Conservation (phyloP, 2,329 filamentous ascomycete genomes). For the Fusarium odoratissimum region DNA sequence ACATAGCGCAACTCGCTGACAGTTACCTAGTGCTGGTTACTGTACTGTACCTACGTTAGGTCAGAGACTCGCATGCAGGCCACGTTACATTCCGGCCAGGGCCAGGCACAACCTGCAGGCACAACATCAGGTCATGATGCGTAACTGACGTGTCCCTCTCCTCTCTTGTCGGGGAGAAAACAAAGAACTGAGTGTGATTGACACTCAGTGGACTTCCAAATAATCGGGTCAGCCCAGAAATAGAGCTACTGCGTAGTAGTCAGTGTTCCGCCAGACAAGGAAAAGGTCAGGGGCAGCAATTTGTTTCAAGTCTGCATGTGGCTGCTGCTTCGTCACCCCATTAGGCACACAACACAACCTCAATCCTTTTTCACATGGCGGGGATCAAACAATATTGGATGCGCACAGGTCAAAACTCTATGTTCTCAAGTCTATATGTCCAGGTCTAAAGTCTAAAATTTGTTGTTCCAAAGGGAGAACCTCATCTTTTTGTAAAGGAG, state of each 20-base stretch:
- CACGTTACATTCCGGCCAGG: conserved; percentile 27
- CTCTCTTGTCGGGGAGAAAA: background rate
- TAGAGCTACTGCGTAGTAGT: background rate
- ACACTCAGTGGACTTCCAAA: background rate
- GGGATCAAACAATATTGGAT: background rate
- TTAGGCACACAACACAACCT: background rate
- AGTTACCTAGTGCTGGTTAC: background rate
- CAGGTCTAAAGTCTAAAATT: conserved; percentile 27
- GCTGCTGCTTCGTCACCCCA: conserved; percentile 9
- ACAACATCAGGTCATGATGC: conserved; percentile 26
- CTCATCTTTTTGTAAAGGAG: conserved; percentile 24
- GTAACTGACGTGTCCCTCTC: conserved; percentile 35
- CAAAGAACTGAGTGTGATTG: background rate
- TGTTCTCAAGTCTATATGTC: conserved; percentile 29
- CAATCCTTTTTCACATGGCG: background rate
- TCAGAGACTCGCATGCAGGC: background rate
- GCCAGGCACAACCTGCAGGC: conserved; percentile 17
- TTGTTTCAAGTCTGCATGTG: conserved; percentile 30
- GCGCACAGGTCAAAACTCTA: conserved; percentile 21
- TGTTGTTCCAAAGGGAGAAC: conserved; percentile 10
- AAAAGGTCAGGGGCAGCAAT: background rate
- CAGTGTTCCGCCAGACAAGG: conserved; percentile 1
- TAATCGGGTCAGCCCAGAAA: background rate
- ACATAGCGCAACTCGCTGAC: background rate
- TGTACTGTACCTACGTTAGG: background rate